phyloP scores from a whole-genome alignment of 2,329 filamentous ascomycete species.

The Aspergillus ochraceoroseus region DNA sequence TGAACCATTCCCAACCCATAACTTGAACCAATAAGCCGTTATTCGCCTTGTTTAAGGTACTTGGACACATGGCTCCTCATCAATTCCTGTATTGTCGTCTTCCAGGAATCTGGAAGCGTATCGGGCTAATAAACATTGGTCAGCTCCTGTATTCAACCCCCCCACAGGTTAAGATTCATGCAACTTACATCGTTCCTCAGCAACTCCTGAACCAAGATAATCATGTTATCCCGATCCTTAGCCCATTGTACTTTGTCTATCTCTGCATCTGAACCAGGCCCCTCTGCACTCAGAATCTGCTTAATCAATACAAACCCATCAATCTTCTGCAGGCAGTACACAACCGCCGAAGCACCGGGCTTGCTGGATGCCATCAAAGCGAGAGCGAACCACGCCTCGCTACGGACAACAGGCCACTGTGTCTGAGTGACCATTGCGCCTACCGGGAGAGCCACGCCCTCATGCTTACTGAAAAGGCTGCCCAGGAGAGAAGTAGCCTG shows the following conservation, averaged over 20 bases:
- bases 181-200: constrained; percentile 38
- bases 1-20: too few relatives aligned
- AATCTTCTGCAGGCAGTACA: constrained; percentile 34
- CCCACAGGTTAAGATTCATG: background rate
- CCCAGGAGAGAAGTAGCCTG: constrained; percentile 27
- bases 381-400: constrained; percentile 49
- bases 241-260: constrained; percentile 25
- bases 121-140: constrained; percentile 23
- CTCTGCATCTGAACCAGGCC: constrained; percentile 22
- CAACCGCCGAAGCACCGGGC: constrained; percentile 32
- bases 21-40: background rate
- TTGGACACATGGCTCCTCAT: constrained; percentile 26
- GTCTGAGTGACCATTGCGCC: constrained; percentile 44
- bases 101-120: constrained; percentile 26
- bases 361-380: constrained; percentile 43
- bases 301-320: constrained; percentile 34
- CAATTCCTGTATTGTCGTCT: constrained; percentile 28
- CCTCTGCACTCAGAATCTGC: constrained; percentile 26
- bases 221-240: constrained; percentile 42
- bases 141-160: background rate
- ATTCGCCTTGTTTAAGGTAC: constrained; percentile 16
- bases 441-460: constrained; percentile 38
- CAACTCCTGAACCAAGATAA: constrained; percentile 39
- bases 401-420: constrained; percentile 47
- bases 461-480: constrained; percentile 35